Conservation (phyloP, 2,329 filamentous ascomycete genomes). For the Phaeophleospora eucalypticola region DNA sequence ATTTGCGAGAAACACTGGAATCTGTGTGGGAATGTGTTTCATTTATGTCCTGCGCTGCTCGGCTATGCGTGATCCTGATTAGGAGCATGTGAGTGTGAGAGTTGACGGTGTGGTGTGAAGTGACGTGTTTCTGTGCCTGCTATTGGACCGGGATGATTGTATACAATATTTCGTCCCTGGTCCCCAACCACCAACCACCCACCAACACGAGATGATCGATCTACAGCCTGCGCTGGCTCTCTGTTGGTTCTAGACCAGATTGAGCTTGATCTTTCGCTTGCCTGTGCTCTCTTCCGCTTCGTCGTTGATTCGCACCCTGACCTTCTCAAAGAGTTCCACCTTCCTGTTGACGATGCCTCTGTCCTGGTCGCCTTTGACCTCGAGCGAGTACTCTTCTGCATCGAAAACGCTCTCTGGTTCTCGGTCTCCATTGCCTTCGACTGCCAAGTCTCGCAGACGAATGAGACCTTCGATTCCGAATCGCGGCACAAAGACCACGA, state of each 20-base stretch:
- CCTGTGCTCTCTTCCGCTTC: conserved; percentile 94
- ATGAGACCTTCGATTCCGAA: conserved; percentile 96
- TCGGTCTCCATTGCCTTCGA: conserved; percentile 48
- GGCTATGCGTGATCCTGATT: too few species aligned
- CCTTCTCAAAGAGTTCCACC: conserved; percentile 88
- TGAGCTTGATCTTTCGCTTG: conserved; percentile 84
- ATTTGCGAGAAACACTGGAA: too few species aligned
- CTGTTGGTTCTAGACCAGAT: conserved; percentile 34
- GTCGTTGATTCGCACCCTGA: conserved; percentile 82
- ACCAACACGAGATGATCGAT: too few species aligned
- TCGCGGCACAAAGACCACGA: conserved; percentile 90
- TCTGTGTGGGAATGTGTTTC: too few species aligned
- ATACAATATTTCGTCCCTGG: too few species aligned
- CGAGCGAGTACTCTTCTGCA: conserved; percentile 76
- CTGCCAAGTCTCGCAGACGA: conserved; percentile 72
- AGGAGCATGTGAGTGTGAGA: too few species aligned
- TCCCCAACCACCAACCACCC: too few species aligned
- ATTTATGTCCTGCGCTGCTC: too few species aligned
- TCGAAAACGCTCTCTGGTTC: conserved; percentile 80
- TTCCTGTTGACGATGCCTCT: conserved; percentile 38
- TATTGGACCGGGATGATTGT: not conserved
- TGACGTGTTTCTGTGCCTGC: not conserved
- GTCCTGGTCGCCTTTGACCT: conserved; percentile 39
- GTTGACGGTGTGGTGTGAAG: not conserved
- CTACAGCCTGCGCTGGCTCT: too few species aligned